Conservation (phyloP, 805 yeast genomes). For the Starmerella stigmatis region DNA sequence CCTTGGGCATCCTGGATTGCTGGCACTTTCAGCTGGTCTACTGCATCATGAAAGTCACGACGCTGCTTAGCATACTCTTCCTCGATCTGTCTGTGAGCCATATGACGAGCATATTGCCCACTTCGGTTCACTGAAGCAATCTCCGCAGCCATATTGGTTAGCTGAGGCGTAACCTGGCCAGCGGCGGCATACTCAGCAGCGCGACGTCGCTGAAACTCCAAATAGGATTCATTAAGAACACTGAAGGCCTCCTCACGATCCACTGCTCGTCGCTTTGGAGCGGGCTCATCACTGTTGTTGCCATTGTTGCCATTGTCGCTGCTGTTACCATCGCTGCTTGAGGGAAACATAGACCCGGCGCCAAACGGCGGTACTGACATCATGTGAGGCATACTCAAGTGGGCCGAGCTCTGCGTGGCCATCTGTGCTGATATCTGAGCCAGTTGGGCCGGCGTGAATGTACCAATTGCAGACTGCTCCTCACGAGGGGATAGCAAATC, state of each 20-base stretch:
- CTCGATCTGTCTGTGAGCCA: conserved; percentile 9
- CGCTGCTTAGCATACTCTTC: conserved; percentile 14
- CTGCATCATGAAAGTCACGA: conserved; percentile 9
- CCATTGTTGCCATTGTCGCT: too few relatives aligned
- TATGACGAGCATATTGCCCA: conserved; percentile 1
- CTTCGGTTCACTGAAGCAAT: conserved; percentile 2
- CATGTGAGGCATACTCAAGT: too few relatives aligned
- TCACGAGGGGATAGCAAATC: too few relatives aligned
- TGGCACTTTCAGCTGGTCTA: conserved; percentile 9
- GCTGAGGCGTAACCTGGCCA: background rate
- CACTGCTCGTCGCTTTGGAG: background rate
- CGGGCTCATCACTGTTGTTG: background rate
- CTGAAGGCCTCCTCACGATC: background rate
- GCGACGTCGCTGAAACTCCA: background rate
- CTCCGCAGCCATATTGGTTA: conserved; percentile 4
- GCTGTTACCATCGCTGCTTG: too few relatives aligned
- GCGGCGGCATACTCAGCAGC: background rate
- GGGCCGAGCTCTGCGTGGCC: too few relatives aligned
- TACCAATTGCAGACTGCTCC: too few relatives aligned
- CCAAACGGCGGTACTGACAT: background rate
- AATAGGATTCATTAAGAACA: background rate
- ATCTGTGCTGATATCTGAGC: background rate
- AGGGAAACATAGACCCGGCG: background rate
- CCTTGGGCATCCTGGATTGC: conserved; percentile 6
- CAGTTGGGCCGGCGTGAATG: too few relatives aligned